Evolutionary conservation across 2,329 filamentous ascomycete species (phyloP).

Genomic region (Lithohypha guttulata): DNA sequence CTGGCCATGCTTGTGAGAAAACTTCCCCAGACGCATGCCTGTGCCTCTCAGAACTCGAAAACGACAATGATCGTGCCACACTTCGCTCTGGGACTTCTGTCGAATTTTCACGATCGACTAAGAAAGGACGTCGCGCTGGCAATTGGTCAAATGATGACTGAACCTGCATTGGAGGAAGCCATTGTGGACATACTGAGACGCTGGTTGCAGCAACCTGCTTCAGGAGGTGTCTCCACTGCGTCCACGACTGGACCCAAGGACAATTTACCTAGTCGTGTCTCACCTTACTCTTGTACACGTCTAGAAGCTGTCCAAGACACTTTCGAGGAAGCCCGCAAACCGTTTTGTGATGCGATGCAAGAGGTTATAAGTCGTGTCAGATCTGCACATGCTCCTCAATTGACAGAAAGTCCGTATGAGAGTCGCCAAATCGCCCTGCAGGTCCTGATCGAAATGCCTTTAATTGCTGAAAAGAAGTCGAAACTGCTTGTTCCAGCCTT

Average conservation of each 20-base stretch:
- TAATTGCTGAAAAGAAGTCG: slow-evolving; percentile 74
- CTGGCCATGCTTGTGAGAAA: slow-evolving; percentile 81
- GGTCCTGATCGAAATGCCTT: slow-evolving; percentile 61
- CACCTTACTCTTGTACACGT: slow-evolving; percentile 77
- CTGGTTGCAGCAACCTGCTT: slow-evolving; percentile 65
- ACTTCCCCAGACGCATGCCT: slow-evolving; percentile 54
- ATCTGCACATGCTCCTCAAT: slow-evolving; percentile 13
- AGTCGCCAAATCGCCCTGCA: slow-evolving; percentile 69
- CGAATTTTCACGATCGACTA: slow-evolving; percentile 69
- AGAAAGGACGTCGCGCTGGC: slow-evolving; percentile 76
- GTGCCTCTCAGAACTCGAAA: slow-evolving; percentile 50
- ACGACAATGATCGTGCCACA: slow-evolving; percentile 61
- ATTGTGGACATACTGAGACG: slow-evolving; percentile 63
- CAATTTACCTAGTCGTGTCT: slow-evolving; percentile 36
- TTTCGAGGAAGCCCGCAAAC: background rate
- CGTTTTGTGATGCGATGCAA: background rate
- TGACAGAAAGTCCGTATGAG: slow-evolving; percentile 26
- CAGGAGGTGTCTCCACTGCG: background rate
- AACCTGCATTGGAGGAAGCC: slow-evolving; percentile 59
- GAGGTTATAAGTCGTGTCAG: slow-evolving; percentile 41
- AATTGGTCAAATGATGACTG: slow-evolving; percentile 62
- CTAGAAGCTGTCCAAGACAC: slow-evolving; percentile 42
- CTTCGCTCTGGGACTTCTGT: slow-evolving; percentile 82
- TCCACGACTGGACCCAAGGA: background rate
- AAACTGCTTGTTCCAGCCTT: slow-evolving; percentile 77